phyloP scores from a whole-genome alignment of 805 yeast genomes.

The Starmerella sp. region DNA sequence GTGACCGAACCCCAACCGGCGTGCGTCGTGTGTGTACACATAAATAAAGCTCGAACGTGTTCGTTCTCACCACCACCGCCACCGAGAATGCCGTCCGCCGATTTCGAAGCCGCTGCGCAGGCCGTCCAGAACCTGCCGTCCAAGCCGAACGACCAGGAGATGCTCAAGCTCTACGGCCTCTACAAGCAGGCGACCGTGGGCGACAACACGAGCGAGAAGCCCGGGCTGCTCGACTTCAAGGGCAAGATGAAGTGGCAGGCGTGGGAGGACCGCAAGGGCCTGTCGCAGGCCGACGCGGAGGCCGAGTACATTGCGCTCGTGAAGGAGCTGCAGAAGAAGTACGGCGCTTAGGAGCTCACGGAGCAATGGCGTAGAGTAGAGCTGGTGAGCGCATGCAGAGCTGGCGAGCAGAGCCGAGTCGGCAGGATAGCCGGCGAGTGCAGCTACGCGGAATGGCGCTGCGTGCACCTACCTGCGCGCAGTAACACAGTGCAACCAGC shows the following conservation, averaged over 20 bases:
- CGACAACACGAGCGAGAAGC: constrained; percentile 78
- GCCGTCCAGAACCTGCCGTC: constrained; percentile 63
- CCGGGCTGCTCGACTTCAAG: constrained; percentile 84
- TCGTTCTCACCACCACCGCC: background rate
- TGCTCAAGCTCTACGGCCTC: constrained; percentile 76
- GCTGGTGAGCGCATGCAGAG: no score
- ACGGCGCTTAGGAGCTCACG: constrained; percentile 1
- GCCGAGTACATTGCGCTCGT: constrained; percentile 39
- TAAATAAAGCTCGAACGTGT: background rate
- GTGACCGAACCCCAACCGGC: no score
- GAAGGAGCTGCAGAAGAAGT: constrained; percentile 24
- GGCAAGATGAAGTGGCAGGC: constrained; percentile 98
- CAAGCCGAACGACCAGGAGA: constrained; percentile 78
- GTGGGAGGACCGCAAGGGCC: constrained; percentile 79
- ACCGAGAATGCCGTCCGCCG: constrained; percentile 30
- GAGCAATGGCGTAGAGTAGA: no score
- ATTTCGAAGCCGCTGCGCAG: constrained; percentile 44
- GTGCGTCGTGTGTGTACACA: background rate
- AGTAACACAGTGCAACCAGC: no score
- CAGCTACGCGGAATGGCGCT: no score
- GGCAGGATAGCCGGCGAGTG: no score
- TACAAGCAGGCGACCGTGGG: constrained; percentile 97
- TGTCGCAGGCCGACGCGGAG: constrained; percentile 84
- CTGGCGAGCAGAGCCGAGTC: no score
- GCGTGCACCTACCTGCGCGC: no score